Percentiles rank a stretch among this genome's conserved stretches.
These are phyloP conservation scores for Colletotrichum eremochloae DNA, from an alignment of 2,329 filamentous ascomycete genomes.

Conservation along the genomic window DNA sequence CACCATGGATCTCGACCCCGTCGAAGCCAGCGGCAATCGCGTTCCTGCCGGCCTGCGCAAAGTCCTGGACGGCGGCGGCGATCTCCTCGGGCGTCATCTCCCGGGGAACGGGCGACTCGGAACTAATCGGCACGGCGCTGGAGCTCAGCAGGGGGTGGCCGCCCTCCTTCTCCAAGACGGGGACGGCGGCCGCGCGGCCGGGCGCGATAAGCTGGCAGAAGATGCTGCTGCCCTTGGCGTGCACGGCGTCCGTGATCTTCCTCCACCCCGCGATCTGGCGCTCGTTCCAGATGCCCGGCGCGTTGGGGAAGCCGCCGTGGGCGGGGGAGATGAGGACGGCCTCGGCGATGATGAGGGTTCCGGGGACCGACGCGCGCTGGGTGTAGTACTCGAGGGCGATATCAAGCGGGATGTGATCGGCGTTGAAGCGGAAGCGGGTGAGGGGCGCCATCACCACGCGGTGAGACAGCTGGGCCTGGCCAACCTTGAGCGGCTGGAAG, in stretches of 20 bases:
- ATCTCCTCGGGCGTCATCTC: conserved; percentile 77
- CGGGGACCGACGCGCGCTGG: conserved; percentile 58
- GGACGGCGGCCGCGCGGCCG: conserved; percentile 65
- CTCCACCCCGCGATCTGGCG: conserved; percentile 72
- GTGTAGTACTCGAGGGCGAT: conserved; percentile 58
- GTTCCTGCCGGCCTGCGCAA: conserved; percentile 64
- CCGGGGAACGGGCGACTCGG: conserved; percentile 66
- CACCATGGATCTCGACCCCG: conserved; percentile 72
- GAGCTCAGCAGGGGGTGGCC: conserved; percentile 47
- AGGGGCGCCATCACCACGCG: conserved; percentile 46
- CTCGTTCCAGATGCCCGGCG: conserved; percentile 68
- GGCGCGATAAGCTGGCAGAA: conserved; percentile 73
- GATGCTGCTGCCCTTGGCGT: conserved; percentile 71
- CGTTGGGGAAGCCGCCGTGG: conserved; percentile 55
- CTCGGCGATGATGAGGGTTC: conserved; percentile 59
- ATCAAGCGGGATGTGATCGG: conserved; percentile 41
- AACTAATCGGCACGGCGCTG: conserved; percentile 54
- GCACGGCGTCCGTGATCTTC: conserved; percentile 71
- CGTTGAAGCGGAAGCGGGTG: conserved; percentile 45
- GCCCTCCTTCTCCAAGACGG: conserved; percentile 46
- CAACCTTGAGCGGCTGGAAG: conserved; percentile 44
- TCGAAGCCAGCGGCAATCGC: conserved; percentile 77
- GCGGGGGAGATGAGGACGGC: conserved; percentile 58
- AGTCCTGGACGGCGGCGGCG: conserved; percentile 69
- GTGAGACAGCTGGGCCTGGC: conserved; percentile 44